These are phyloP conservation scores for Copromyces sp. DNA, from an alignment of 495 filamentous ascomycete species.

Conservation along the genomic window DNA sequence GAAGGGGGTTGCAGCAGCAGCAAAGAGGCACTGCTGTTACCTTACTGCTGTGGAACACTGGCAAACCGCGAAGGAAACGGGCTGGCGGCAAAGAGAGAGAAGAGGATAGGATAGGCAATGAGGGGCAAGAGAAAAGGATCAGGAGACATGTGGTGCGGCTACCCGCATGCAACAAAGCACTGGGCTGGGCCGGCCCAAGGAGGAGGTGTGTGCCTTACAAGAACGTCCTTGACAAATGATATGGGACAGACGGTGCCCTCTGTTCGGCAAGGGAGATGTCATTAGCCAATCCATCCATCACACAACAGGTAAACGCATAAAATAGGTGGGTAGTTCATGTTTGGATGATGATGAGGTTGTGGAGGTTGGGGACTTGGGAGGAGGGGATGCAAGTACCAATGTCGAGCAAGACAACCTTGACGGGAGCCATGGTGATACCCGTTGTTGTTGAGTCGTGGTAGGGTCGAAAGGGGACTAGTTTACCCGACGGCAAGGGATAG, in stretches of 20 bases:
- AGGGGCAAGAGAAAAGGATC: not conserved
- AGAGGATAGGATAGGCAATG: not conserved
- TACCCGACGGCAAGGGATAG: not conserved
- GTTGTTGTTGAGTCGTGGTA: not conserved
- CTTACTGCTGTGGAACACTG: not conserved
- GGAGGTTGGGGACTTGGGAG: not conserved
- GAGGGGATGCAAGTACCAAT: constrained; percentile 31
- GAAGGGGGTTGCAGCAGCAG: not conserved
- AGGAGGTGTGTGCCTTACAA: constrained; percentile 39
- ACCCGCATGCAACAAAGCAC: not conserved
- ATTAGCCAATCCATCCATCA: constrained; percentile 28
- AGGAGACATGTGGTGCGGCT: not conserved
- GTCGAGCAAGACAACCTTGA: constrained; percentile 38
- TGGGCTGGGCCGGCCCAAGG: not conserved
- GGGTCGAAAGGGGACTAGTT: not conserved
- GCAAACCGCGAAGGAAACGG: not conserved
- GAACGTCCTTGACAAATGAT: constrained; percentile 60
- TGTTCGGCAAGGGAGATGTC: constrained; percentile 23
- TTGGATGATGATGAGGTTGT: not conserved
- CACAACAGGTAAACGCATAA: not conserved
- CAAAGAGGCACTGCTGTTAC: not conserved
- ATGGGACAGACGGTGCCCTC: constrained; percentile 64
- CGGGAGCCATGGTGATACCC: constrained; percentile 16
- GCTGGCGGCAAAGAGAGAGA: not conserved
- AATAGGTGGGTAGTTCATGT: not conserved